phyloP scores from a whole-genome alignment of 2,329 filamentous ascomycete genomes.

The Lasiodiplodia citricola region DNA sequence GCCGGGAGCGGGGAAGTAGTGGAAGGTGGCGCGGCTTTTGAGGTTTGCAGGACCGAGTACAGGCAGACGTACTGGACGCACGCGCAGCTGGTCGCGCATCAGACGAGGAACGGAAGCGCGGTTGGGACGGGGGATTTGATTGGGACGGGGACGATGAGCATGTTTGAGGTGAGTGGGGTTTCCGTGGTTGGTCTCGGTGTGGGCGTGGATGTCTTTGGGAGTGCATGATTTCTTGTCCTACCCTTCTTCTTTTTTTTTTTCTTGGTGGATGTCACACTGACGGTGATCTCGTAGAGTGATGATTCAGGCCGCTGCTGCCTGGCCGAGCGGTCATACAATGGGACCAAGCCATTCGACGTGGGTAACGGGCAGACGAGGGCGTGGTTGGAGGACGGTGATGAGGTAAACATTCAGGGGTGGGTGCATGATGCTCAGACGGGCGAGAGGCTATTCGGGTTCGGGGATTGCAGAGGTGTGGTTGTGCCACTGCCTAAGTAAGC shows the following conservation, averaged over 20 bases:
- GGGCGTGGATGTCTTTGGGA: no score
- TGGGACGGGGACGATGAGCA: constrained; percentile 52
- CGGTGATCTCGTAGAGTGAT: constrained; percentile 32
- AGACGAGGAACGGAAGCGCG: constrained; percentile 48
- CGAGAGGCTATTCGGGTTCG: constrained; percentile 15
- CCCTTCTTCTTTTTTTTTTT: background rate
- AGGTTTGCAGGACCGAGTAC: constrained; percentile 40
- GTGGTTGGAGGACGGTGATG: constrained; percentile 52
- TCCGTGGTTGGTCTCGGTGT: background rate
- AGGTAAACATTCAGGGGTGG: constrained; percentile 44
- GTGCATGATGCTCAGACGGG: constrained; percentile 18
- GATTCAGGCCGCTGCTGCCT: constrained; percentile 49
- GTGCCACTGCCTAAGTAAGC: constrained; percentile 6
- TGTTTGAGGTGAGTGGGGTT: constrained; percentile 8
- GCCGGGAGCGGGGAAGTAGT: background rate
- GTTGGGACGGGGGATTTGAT: constrained; percentile 51
- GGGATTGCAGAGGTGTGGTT: constrained; percentile 9
- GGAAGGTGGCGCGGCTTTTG: constrained; percentile 28
- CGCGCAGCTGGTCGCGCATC: constrained; percentile 51
- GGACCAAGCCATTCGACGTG: constrained; percentile 37
- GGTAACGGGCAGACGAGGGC: constrained; percentile 41
- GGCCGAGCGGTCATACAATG: constrained; percentile 48
- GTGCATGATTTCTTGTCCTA: no score
- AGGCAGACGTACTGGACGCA: constrained; percentile 53
- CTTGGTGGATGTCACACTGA: background rate